Base-by-base conservation (phyloP, 179 eudicot genomes). In the Drosera spatulata region DNA sequence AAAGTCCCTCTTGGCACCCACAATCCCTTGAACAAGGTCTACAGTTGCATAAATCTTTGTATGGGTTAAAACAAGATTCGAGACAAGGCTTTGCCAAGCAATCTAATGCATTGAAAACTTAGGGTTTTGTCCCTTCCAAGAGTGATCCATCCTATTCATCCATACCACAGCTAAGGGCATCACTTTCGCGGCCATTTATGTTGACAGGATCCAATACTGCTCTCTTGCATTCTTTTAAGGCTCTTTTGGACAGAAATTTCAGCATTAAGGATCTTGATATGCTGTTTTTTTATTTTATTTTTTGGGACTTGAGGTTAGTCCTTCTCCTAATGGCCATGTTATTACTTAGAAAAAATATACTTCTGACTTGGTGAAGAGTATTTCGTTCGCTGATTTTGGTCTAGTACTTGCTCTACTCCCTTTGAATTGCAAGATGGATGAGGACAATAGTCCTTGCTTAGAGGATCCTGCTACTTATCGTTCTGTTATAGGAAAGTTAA, bases 261-360 rank as follows among this genome's bases (percentile, higher is more conserved):
- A 53, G 46, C 10, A 66, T 66, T 6, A 66, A 59, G 10, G 64
- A 66, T 13, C 14, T 66, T 5, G 70, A 59, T 0, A 0, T 2
- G 0, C 4, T 59, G 6, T 46, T 52, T 53, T 66, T 15, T n/a
- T n/a, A n/a, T n/a, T n/a, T n/a, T n/a, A n/a, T 8, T 66, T 66
- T 3, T 22, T 65, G 39, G 64, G 70, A 0, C 7, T 66, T 1
- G 70, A 59, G 7, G 41, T 59, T 3, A 42, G 11, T 2, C 38
- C 42, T 13, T 2, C 13, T 0, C 3, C 1, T 8, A 7, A 52
- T 15, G 70, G 54, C 3, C 0, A 59, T 1, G 11, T 45, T 0
- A 2, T 66, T 0, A 41, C 59, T 12, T 59, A 66, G 8, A 52
- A 4, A 5, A 66, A 66, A 5, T 66, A 59, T 41, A 66, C 59